phyloP scores from a whole-genome alignment of 192 early-diverging fungal genomes.

The Oehlia diaphana region DNA sequence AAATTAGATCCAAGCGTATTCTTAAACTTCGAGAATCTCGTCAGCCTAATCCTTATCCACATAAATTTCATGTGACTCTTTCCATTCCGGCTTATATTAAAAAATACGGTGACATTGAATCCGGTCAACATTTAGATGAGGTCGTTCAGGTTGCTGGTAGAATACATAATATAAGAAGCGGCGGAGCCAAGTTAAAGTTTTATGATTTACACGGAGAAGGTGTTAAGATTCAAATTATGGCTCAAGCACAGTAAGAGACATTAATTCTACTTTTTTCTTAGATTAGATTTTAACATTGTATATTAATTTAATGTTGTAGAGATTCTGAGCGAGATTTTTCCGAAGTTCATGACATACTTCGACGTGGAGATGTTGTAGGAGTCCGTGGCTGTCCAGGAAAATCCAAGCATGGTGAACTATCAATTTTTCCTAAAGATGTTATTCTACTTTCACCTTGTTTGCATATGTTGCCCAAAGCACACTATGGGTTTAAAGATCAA shows the following conservation, averaged over 20 bases:
- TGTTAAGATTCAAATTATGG: conserved; percentile 94
- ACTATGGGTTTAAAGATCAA: conserved; percentile 97
- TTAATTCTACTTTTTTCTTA: conserved; percentile 33
- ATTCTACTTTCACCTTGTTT: conserved; percentile 91
- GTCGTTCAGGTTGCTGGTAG: conserved; percentile 84
- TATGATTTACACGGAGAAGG: conserved; percentile 95
- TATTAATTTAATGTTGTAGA: conserved; percentile 3
- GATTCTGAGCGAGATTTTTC: conserved; percentile 70
- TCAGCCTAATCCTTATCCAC: conserved; percentile 92
- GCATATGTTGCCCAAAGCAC: conserved; percentile 91
- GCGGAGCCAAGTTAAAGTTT: conserved; percentile 89
- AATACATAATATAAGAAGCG: conserved; percentile 94
- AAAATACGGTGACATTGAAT: conserved; percentile 71
- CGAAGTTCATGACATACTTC: conserved; percentile 77
- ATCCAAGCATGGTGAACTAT: conserved; percentile 92
- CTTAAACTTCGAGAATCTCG: conserved; percentile 78
- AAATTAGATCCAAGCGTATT: conserved; percentile 87
- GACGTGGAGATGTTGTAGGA: conserved; percentile 96
- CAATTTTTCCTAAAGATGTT: conserved; percentile 89
- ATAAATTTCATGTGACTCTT: conserved; percentile 95
- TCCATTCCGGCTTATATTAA: conserved; percentile 85
- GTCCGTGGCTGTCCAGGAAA: conserved; percentile 88
- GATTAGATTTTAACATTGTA: background rate
- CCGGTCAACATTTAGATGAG: conserved; percentile 68
- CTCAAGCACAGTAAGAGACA: conserved; percentile 63